A percentile compares a stretch with the other conserved stretches of the same genome.
Conservation (phyloP, 2,329 filamentous ascomycete species). For the Xylaria sp. region DNA sequence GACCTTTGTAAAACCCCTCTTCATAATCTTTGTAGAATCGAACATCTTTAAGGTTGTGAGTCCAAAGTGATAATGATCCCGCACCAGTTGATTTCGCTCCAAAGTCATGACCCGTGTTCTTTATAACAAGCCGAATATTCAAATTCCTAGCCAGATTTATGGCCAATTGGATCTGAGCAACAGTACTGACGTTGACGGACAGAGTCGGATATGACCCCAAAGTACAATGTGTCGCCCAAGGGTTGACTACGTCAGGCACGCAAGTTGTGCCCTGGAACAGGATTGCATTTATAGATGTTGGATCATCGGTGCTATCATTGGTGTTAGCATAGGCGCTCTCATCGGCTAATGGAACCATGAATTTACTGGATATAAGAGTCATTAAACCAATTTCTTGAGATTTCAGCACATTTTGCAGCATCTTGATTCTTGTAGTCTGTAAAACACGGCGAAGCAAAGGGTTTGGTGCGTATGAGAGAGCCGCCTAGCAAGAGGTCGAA, state of each 20-base stretch:
- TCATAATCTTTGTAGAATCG: constrained; percentile 42
- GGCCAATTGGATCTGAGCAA: constrained; percentile 44
- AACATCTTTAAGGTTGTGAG: constrained; percentile 46
- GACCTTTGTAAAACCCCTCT: constrained; percentile 43
- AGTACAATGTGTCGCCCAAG: constrained; percentile 40
- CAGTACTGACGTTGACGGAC: constrained; percentile 44
- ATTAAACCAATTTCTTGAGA: constrained; percentile 44
- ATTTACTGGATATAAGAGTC: constrained; percentile 44
- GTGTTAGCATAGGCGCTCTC: constrained; percentile 11
- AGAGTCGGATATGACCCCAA: constrained; percentile 45
- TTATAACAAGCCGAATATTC: constrained; percentile 44
- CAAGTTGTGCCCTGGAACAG: constrained; percentile 44
- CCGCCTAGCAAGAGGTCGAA: constrained; percentile 45
- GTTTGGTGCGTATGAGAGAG: constrained; percentile 43
- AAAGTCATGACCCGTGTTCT: constrained; percentile 46
- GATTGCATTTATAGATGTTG: constrained; percentile 46
- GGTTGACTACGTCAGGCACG: constrained; percentile 43
- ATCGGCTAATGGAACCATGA: not conserved
- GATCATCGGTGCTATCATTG: constrained; percentile 42
- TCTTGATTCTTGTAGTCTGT: constrained; percentile 44
- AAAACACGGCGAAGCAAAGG: constrained; percentile 45
- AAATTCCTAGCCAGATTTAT: constrained; percentile 45
- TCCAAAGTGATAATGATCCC: constrained; percentile 44
- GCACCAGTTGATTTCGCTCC: constrained; percentile 45
- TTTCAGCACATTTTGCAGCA: constrained; percentile 41